Evolutionary conservation across 306 rosid species (phyloP), one percentile per base, ranked within the genome.

Genomic region (Hippophae gyantsensis): DNA sequence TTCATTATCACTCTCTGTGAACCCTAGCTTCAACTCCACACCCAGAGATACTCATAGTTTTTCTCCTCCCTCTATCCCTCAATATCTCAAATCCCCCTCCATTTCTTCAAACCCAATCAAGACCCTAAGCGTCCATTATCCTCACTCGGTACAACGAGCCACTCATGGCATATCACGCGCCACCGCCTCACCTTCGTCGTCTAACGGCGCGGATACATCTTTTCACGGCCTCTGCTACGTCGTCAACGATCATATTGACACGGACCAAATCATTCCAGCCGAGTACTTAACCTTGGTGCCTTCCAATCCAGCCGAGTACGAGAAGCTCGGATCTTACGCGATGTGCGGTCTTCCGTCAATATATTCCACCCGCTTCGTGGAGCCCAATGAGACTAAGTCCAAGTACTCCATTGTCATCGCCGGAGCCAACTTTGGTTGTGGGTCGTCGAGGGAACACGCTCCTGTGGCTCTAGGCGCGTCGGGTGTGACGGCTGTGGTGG

Each of bases 161-260:
- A 10, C 63, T 13, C 65, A 46, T 57, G 48, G n/a, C 44, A 26
- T 72, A 14, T 9, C 72, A 2, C 75, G 48, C 64, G 14, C 68
- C 55, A 57, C 70, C 78, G 79, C 69, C 66, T 78, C 41, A 6
- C 58, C 60, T 38, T 77, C 76, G 6, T 25, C 81, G 40, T 4
- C 77, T 10, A 9, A 78, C 43, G 2, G 71, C 3, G 0, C 63
- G 1, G 9, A 74, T 25, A 56, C 86, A 6, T 13, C 82, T 6
- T 92, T 92, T 56, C 95, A 92, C 42, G 96, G 99, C n/a, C 81
- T 78, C 79, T 92, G 99, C 88, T 92, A 92, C 63, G 93, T 92
- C 45, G 81, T 92, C 60, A 79, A 84, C 23, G 95, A 92, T 76
- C 88, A 92, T 78, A 83, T 88, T 63, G 96, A 92, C 80, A 92